These are phyloP conservation scores for Auricularia heimuer DNA, from an alignment of 768 basidiomycete species.

Conservation along the genomic window DNA sequence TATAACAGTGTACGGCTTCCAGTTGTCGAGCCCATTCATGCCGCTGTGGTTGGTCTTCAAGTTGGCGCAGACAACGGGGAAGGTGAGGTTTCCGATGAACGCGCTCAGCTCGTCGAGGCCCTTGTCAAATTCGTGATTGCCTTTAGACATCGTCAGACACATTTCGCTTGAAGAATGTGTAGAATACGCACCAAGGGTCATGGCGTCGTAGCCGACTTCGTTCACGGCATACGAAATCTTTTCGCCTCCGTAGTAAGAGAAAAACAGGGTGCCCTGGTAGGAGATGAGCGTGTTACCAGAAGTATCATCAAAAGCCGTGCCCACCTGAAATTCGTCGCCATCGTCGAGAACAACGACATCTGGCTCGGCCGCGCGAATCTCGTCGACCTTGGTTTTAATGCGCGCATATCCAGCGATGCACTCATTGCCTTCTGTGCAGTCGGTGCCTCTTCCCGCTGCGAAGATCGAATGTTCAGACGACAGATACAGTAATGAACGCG, in stretches of 20 bases:
- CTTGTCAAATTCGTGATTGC: slow-evolving; percentile 39
- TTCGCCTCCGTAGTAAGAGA: slow-evolving; percentile 34
- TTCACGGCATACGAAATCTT: slow-evolving; percentile 34
- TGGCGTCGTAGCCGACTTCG: slow-evolving; percentile 33
- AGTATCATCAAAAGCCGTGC: slow-evolving; percentile 6
- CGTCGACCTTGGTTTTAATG: slow-evolving; percentile 30
- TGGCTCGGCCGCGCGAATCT: slow-evolving; percentile 20
- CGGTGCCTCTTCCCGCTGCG: slow-evolving; percentile 17
- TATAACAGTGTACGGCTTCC: slow-evolving; percentile 33
- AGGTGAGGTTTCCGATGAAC: slow-evolving; percentile 24
- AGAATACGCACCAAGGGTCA: slow-evolving; percentile 24
- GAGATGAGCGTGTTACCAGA: neutral
- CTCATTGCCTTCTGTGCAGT: slow-evolving; percentile 27
- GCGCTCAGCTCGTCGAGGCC: slow-evolving; percentile 19
- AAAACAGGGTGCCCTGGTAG: slow-evolving; percentile 33
- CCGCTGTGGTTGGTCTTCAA: slow-evolving; percentile 26
- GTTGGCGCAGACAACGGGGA: slow-evolving; percentile 38
- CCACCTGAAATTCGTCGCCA: slow-evolving; percentile 35
- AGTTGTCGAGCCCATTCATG: slow-evolving; percentile 19
- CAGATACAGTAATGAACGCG: neutral
- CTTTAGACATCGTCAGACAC: too few species aligned
- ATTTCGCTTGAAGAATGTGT: too few species aligned
- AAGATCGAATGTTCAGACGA: neutral
- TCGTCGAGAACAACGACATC: slow-evolving; percentile 35
- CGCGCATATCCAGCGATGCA: slow-evolving; percentile 36